Base-by-base conservation (phyloP, 495 filamentous ascomycete species). In the Penicillium argentinense region DNA sequence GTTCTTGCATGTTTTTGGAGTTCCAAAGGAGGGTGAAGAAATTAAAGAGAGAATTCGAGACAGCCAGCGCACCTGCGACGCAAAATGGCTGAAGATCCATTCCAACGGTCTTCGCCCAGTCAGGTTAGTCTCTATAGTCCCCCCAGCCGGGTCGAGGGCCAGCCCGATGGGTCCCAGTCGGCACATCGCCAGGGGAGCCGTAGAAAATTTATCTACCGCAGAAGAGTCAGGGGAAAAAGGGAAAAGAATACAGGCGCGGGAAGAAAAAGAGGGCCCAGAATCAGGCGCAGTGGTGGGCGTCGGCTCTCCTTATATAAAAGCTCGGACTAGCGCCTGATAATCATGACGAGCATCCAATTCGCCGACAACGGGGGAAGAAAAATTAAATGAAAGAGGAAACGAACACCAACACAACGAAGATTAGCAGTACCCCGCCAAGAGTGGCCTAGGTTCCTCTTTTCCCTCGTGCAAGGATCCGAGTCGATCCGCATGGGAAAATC, bases 241-340 rank as follows among this genome's bases (percentile, higher is more conserved):
- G 16, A 44, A 41, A 42, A 23, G 25, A 14, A 54, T 18, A 22
- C n/a, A 36, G 33, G 33, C 7, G n/a, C 16, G 33, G 17, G 33
- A 21, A 21, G 39, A 45, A 43, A 45, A 45, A 45, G 28, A 47
- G 30, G 33, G 48, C 45, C 46, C 29, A 47, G 49, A 42, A 48
- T 52, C 48, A 45, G 54, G 44, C 38, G 33, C 30, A n/a, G 33
- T 52, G 41, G 42, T 57, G 58, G 57, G 57, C 51, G 51, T 49
- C 45, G 58, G 61, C 37, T 54, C 56, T 64, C 53, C 60, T 68
- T 68, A 64, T 69, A 69, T 62, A 60, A 58, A 49, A 59, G 52
- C 56, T 52, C 47, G 33, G 51, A 36, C 59, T 60, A 60, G 59
- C 49, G 59, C 57, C 52, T 59, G 59, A 60, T 60, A 53, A 56